phyloP scores from a whole-genome alignment of 768 basidiomycete species.

The Mycena alexandri region DNA sequence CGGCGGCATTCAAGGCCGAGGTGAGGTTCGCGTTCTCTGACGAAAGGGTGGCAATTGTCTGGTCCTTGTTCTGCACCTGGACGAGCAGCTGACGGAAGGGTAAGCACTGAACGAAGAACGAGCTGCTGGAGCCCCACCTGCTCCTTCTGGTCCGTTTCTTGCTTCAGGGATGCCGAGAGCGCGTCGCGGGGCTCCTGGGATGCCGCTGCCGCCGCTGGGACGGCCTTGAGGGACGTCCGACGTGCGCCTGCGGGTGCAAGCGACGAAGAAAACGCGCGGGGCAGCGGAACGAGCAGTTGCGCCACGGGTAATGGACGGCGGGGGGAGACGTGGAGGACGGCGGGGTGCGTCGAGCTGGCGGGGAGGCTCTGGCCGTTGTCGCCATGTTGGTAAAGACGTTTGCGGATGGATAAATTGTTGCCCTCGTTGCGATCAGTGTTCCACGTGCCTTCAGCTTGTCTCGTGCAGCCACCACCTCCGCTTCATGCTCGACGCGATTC shows the following conservation, averaged over 20 bases:
- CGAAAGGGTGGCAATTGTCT: conserved; percentile 70
- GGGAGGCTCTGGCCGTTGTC: conserved; percentile 60
- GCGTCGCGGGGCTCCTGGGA: conserved; percentile 66
- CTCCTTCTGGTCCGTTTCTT: conserved; percentile 87
- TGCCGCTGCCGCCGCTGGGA: conserved; percentile 36
- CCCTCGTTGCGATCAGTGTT: conserved; percentile 15
- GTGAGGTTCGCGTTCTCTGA: conserved; percentile 75
- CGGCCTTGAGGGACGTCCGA: conserved; percentile 61
- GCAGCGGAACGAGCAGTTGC: conserved; percentile 76
- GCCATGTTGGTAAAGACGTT: conserved; percentile 48
- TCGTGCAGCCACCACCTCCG: conserved; percentile 8
- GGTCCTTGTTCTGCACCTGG: conserved; percentile 84
- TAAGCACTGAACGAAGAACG: conserved; percentile 21
- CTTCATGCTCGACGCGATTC: conserved; percentile 27
- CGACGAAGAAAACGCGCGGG: conserved; percentile 66
- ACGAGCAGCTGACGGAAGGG: conserved; percentile 70
- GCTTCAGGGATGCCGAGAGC: conserved; percentile 73
- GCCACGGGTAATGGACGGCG: conserved; percentile 62
- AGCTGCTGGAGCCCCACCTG: conserved; percentile 61
- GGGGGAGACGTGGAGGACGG: conserved; percentile 57
- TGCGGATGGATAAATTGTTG: no score
- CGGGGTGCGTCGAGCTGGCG: conserved; percentile 62
- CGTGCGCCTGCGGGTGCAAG: conserved; percentile 62
- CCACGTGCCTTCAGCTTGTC: conserved; percentile 16
- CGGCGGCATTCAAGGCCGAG: conserved; percentile 75